These are phyloP conservation scores for Ophiocordyceps sinensis DNA, from an alignment of 2,329 filamentous ascomycete species.

Conservation along the genomic window DNA sequence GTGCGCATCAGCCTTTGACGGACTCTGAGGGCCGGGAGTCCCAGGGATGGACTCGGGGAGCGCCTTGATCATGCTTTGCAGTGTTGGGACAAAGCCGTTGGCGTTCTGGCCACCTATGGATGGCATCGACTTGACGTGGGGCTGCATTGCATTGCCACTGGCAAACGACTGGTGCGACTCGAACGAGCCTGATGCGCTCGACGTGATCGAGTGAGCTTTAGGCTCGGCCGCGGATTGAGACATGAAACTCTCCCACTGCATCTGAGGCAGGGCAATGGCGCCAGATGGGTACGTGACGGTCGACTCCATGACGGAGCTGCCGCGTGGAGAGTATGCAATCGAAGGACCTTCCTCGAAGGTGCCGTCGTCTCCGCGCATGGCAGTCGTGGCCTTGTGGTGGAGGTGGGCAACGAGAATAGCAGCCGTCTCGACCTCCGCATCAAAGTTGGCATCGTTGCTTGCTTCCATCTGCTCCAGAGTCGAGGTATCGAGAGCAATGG, in stretches of 20 bases:
- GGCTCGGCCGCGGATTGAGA: constrained; percentile 53
- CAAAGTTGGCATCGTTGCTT: constrained; percentile 79
- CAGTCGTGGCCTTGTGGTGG: constrained; percentile 79
- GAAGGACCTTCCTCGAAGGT: constrained; percentile 43
- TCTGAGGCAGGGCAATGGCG: constrained; percentile 69
- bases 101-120: constrained; percentile 50
- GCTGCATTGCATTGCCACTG: constrained; percentile 39
- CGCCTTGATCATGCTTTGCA: constrained; percentile 61
- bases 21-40: constrained; percentile 61
- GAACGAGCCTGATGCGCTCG: constrained; percentile 49
- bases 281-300: constrained; percentile 63
- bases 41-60: constrained; percentile 53
- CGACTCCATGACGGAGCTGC: constrained; percentile 60
- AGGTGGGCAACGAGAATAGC: constrained; percentile 98
- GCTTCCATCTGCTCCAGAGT: constrained; percentile 87
- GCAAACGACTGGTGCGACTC: constrained; percentile 53
- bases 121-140: constrained; percentile 48
- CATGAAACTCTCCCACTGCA: constrained; percentile 86
- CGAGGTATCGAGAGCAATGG: constrained; percentile 67
- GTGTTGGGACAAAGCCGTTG: constrained; percentile 47
- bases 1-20: constrained; percentile 51
- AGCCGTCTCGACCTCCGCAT: constrained; percentile 94
- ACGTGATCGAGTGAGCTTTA: constrained; percentile 61
- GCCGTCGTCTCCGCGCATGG: constrained; percentile 44
- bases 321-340: constrained; percentile 60